These are phyloP conservation scores for Cadophora luteo-olivacea DNA, from an alignment of 2,329 filamentous ascomycete species.

Conservation along the genomic window DNA sequence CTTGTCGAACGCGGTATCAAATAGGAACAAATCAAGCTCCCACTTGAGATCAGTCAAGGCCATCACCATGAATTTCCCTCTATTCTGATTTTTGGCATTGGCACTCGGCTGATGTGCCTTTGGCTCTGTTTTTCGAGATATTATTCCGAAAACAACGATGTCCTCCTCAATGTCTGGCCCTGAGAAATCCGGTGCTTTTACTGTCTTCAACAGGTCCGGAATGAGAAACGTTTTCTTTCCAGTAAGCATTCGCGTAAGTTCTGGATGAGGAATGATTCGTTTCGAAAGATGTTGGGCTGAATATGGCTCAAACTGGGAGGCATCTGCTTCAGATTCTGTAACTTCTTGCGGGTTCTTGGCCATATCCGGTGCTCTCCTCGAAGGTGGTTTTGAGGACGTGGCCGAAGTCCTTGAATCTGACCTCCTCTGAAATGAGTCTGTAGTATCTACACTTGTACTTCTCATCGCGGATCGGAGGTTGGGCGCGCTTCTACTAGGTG, in stretches of 20 bases:
- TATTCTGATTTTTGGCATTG: conserved; percentile 54
- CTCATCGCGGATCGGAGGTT: conserved; percentile 35
- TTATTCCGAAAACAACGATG: conserved; percentile 85
- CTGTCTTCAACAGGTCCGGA: conserved; percentile 78
- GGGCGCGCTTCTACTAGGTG: conserved; percentile 49
- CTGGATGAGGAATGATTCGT: conserved; percentile 81
- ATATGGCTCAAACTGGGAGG: conserved; percentile 81
- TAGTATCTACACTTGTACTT: conserved; percentile 24
- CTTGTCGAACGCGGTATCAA: conserved; percentile 85
- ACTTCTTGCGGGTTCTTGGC: conserved; percentile 43
- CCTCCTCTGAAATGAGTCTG: conserved; percentile 26
- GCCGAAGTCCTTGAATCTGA: conserved; percentile 33
- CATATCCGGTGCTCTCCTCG: conserved; percentile 22
- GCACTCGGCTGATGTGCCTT: conserved; percentile 60
- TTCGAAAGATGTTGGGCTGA: conserved; percentile 85
- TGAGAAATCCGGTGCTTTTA: conserved; percentile 84
- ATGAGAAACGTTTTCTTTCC: conserved; percentile 80
- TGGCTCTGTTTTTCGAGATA: conserved; percentile 88
- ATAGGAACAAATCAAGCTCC: conserved; percentile 91
- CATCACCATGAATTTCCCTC: conserved; percentile 91
- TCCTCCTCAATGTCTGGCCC: conserved; percentile 85
- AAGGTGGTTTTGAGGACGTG: conserved; percentile 13
- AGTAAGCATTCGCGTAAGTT: conserved; percentile 77
- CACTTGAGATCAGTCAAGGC: conserved; percentile 87
- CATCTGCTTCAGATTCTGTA: conserved; percentile 57